Conservation (phyloP, 2,329 filamentous ascomycete genomes). For the Sclerotinia borealis region DNA sequence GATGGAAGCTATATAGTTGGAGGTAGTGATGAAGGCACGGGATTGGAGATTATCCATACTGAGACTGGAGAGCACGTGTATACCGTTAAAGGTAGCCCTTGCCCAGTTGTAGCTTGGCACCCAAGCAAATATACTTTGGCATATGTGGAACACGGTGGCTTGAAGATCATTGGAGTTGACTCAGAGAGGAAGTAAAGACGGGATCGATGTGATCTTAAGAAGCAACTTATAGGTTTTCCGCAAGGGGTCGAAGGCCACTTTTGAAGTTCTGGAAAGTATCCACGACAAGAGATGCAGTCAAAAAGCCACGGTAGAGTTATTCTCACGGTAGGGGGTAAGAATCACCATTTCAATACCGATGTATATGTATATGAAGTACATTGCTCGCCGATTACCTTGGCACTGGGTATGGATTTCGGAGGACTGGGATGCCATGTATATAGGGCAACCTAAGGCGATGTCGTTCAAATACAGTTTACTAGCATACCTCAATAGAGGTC, state of each 20-base stretch:
- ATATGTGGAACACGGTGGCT: slow-evolving; percentile 57
- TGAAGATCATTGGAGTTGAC: slow-evolving; percentile 54
- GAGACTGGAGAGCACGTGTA: slow-evolving; percentile 70
- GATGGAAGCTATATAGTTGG: slow-evolving; percentile 70
- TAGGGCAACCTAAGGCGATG: neutral
- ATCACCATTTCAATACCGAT: neutral
- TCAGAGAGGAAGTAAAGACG: slow-evolving; percentile 26
- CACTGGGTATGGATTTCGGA: neutral
- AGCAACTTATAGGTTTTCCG: neutral
- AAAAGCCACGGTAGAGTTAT: neutral
- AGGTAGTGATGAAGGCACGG: slow-evolving; percentile 65
- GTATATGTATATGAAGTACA: neutral
- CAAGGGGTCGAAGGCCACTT: neutral
- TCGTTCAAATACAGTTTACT: neutral
- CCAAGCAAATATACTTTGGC: slow-evolving; percentile 68
- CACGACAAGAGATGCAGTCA: neutral
- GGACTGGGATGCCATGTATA: neutral
- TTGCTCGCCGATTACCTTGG: neutral
- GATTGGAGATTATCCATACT: slow-evolving; percentile 63
- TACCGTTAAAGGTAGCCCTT: slow-evolving; percentile 61
- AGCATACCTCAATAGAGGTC: neutral
- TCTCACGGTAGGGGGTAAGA: neutral
- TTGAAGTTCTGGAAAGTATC: neutral
- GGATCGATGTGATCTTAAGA: neutral
- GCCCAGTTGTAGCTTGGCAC: slow-evolving; percentile 68